A percentile compares a stretch with the other conserved stretches of the same genome.
phyloP scores from a whole-genome alignment of 768 basidiomycete genomes.

The Asterophora parasitica region DNA sequence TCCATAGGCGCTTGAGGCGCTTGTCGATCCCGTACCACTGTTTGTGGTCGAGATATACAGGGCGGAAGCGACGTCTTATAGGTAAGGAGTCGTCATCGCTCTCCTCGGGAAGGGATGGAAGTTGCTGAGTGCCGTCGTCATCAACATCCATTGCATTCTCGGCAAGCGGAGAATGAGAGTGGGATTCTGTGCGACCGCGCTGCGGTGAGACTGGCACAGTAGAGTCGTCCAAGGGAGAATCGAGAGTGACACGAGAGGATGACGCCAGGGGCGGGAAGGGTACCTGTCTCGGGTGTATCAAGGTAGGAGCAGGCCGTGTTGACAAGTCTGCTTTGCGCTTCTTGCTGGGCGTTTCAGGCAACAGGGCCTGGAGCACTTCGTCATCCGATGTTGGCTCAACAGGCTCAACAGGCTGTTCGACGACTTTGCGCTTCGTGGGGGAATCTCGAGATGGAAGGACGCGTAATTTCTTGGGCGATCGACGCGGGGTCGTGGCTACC shows the following conservation, averaged over 20 bases:
- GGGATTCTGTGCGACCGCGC: neutral
- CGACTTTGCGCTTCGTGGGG: constrained; percentile 32
- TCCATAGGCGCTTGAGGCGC: constrained; percentile 27
- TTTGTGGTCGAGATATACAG: constrained; percentile 44
- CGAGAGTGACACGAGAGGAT: constrained; percentile 11
- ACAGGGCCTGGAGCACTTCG: constrained; percentile 23
- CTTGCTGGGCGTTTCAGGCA: constrained; percentile 40
- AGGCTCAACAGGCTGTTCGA: constrained; percentile 8
- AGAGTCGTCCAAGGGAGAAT: neutral
- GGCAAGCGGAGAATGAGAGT: constrained; percentile 1
- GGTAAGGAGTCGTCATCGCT: constrained; percentile 18
- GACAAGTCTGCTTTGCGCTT: constrained; percentile 28
- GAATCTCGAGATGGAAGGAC: constrained; percentile 32
- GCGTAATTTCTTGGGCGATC: constrained; percentile 22
- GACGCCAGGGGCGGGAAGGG: constrained; percentile 12
- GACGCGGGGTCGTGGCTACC: constrained; percentile 17
- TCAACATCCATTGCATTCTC: constrained; percentile 7
- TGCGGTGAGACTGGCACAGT: neutral
- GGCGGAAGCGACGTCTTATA: constrained; percentile 36
- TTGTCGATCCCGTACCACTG: constrained; percentile 45
- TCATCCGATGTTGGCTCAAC: constrained; percentile 18
- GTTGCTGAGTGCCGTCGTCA: constrained; percentile 14
- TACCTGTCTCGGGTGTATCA: constrained; percentile 11
- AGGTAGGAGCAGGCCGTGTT: constrained; percentile 7
- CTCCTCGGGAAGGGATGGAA: constrained; percentile 14